Percentiles rank a stretch among this genome's conserved stretches.
phyloP scores from a whole-genome alignment of 2,329 filamentous ascomycete species.

The Hymenotorrendiella dingleyae region DNA sequence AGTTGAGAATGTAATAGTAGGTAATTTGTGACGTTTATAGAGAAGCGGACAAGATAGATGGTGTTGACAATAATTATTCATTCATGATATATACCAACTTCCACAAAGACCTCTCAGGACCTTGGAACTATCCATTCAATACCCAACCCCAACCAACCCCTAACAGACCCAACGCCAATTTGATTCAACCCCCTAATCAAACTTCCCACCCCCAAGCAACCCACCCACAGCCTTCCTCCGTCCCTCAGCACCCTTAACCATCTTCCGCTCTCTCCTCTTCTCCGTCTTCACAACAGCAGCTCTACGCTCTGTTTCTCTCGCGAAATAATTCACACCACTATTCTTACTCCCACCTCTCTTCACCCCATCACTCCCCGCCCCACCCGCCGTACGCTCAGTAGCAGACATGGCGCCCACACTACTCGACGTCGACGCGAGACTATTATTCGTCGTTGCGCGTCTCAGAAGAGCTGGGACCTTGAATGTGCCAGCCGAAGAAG shows the following conservation, averaged over 20 bases:
- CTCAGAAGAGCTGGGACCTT: conserved; percentile 66
- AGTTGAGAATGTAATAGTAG: no score
- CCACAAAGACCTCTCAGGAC: no score
- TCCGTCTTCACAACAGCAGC: conserved; percentile 51
- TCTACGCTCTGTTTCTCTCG: conserved; percentile 51
- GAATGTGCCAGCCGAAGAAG: conserved; percentile 43
- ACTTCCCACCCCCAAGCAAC: conserved; percentile 50
- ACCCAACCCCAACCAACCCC: no score
- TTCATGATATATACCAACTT: no score
- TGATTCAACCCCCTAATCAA: conserved; percentile 32
- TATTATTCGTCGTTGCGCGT: conserved; percentile 62
- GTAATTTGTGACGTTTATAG: no score
- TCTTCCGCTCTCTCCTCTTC: conserved; percentile 51
- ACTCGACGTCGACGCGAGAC: conserved; percentile 30
- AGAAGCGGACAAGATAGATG: no score
- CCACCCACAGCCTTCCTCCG: conserved; percentile 52
- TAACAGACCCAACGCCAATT: no score
- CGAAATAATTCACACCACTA: conserved; percentile 56
- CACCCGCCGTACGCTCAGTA: conserved; percentile 31
- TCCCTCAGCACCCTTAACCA: conserved; percentile 51
- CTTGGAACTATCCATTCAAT: no score
- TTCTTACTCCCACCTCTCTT: conserved; percentile 55
- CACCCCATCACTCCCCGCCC: conserved; percentile 44
- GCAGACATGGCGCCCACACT: conserved; percentile 20
- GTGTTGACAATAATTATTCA: no score